Percentiles rank a stretch among this genome's conserved stretches.
Conservation (phyloP, 495 filamentous ascomycete species). For the Chaetomidium leptoderma region DNA sequence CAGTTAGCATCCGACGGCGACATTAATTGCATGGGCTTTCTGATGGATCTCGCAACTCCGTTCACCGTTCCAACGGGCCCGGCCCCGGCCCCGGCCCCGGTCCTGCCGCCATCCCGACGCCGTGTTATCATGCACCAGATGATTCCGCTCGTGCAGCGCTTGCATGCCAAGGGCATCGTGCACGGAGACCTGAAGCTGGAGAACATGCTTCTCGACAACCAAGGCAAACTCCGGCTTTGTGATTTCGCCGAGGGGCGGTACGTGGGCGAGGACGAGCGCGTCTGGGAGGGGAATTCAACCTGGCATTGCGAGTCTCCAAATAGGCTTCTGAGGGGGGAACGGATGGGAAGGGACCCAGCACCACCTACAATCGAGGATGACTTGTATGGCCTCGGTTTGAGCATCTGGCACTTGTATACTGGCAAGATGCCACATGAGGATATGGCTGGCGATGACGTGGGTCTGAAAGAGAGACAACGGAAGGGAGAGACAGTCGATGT, state of each 20-base stretch:
- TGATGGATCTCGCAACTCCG: conserved; percentile 11
- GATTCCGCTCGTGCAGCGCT: neutral
- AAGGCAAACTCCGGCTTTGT: conserved; percentile 1
- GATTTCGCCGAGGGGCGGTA: conserved; percentile 11
- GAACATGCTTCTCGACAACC: conserved; percentile 11
- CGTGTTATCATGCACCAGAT: conserved; percentile 12
- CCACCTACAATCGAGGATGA: conserved; percentile 13
- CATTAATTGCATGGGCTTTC: neutral
- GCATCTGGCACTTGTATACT: conserved; percentile 17
- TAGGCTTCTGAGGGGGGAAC: conserved; percentile 7
- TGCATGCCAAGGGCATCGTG: conserved; percentile 10
- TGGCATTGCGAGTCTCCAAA: conserved; percentile 13
- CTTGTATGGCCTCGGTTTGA: conserved; percentile 14
- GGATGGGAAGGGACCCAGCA: neutral
- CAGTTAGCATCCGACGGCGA: neutral
- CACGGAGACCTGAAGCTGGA: conserved; percentile 9
- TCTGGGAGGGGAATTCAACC: conserved; percentile 1
- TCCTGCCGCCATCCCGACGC: conserved; percentile 3
- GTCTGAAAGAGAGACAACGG: conserved; percentile 9
- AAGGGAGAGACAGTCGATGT: conserved; percentile 2
- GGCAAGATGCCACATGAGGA: conserved; percentile 10
- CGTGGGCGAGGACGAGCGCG: conserved; percentile 9
- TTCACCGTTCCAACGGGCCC: neutral
- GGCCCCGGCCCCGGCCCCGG: neutral
- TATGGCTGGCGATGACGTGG: neutral